Evolutionary conservation across 306 rosid genomes (phyloP).

Genomic region (Citrullus amarus): DNA sequence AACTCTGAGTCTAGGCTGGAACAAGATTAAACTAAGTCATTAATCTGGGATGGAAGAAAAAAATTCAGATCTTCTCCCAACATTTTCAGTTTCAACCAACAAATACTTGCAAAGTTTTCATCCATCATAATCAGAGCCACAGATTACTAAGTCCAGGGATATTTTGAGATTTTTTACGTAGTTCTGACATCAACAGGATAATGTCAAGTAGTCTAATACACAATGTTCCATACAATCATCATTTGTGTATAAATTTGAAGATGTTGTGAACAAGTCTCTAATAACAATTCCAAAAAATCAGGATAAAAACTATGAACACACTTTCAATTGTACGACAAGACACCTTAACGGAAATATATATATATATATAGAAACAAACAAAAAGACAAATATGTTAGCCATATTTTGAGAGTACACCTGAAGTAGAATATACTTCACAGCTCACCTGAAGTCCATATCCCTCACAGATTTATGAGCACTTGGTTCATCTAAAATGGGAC

Average conservation of each 20-base stretch:
- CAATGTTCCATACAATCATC: background rate
- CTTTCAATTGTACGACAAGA: background rate
- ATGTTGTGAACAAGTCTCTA: background rate
- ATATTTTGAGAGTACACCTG: background rate
- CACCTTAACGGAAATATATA: background rate
- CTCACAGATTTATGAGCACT: conserved; percentile 67
- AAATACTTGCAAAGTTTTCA: too few species aligned
- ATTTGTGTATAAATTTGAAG: background rate
- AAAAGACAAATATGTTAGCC: background rate
- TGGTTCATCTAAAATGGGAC: conserved; percentile 66
- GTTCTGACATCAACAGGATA: background rate
- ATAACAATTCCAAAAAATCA: background rate
- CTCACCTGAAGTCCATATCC: conserved; percentile 88
- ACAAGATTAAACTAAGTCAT: conserved; percentile 11
- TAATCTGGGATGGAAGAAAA: conserved; percentile 7
- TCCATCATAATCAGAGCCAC: background rate
- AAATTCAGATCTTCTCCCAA: background rate
- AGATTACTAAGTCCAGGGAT: background rate
- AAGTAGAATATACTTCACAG: background rate
- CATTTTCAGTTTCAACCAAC: conserved; percentile 2
- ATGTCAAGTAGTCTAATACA: background rate
- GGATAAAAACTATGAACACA: background rate
- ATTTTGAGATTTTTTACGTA: background rate
- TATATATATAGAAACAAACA: background rate
- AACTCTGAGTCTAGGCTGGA: conserved; percentile 80